phyloP scores from a whole-genome alignment of 768 basidiomycete species.

The Hebeloma cylindrosporum region DNA sequence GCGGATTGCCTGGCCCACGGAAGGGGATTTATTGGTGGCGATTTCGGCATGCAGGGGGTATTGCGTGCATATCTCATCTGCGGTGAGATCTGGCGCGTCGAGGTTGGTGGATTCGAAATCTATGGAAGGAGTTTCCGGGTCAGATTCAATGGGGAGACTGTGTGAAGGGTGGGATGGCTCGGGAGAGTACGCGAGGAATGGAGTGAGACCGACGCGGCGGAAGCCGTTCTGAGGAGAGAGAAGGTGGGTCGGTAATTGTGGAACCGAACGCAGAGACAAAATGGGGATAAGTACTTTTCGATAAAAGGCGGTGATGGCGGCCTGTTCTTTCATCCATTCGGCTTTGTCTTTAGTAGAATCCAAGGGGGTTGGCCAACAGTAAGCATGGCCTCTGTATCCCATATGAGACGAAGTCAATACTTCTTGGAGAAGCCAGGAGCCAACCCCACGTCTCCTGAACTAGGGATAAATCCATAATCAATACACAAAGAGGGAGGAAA shows the following conservation, averaged over 20 bases:
- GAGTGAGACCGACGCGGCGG: conserved; percentile 26
- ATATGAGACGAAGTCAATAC: conserved; percentile 21
- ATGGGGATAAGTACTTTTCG: too few relatives aligned
- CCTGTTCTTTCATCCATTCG: too few relatives aligned
- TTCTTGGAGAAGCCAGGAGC: conserved; percentile 20
- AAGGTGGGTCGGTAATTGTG: too few relatives aligned
- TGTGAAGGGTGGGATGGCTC: conserved; percentile 24
- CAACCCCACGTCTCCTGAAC: conserved; percentile 21
- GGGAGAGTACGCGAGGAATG: conserved; percentile 24
- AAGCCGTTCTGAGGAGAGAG: conserved; percentile 21
- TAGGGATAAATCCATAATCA: not conserved
- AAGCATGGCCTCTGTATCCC: conserved; percentile 13
- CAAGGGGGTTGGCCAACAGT: conserved; percentile 30
- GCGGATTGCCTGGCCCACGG: not conserved
- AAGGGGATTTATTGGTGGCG: not conserved
- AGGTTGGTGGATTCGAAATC: not conserved
- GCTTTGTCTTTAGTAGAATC: not conserved
- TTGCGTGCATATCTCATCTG: not conserved
- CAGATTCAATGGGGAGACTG: not conserved
- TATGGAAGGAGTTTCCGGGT: not conserved
- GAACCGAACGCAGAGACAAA: too few relatives aligned
- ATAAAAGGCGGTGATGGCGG: too few relatives aligned
- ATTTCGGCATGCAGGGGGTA: conserved; percentile 9
- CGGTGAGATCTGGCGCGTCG: not conserved
- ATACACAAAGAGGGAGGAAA: not conserved